phyloP scores from a whole-genome alignment of 2,329 filamentous ascomycete species.

The Trichoderma simmonsii region DNA sequence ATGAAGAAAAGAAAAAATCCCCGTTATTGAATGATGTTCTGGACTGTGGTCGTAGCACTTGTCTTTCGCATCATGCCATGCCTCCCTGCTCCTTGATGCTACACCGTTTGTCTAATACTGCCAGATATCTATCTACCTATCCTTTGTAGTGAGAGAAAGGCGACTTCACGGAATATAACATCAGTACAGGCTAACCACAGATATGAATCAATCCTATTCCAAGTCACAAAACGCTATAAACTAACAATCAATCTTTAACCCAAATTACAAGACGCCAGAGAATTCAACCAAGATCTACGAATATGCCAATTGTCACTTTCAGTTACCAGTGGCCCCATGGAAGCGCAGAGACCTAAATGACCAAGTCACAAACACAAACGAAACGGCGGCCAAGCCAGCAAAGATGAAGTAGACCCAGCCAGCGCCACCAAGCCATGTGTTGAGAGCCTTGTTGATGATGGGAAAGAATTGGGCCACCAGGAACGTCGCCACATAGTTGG shows the following conservation, averaged over 20 bases:
- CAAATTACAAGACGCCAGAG: neutral
- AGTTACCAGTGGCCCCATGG: constrained; percentile 18
- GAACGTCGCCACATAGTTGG: constrained; percentile 89
- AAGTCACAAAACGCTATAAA: neutral
- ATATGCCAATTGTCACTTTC: neutral
- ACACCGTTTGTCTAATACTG: neutral
- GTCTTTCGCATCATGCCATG: neutral
- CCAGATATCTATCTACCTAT: neutral
- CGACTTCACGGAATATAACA: neutral
- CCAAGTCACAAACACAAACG: constrained; percentile 66
- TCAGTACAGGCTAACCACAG: neutral
- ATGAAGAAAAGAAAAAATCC: neutral
- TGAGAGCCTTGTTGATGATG: constrained; percentile 72
- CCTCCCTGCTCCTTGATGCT: neutral
- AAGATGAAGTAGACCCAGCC: constrained; percentile 95
- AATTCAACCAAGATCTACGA: neutral
- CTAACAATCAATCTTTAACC: neutral
- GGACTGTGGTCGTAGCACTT: neutral
- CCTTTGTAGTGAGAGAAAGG: neutral
- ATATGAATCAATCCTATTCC: neutral
- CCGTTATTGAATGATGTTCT: neutral
- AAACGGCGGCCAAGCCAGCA: constrained; percentile 65
- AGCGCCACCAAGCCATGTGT: constrained; percentile 58
- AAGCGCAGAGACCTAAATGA: constrained; percentile 19
- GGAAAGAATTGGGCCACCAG: constrained; percentile 94